These are phyloP conservation scores for Hypoxylon intermedium DNA, from an alignment of 495 filamentous ascomycete species.

Conservation along the genomic window DNA sequence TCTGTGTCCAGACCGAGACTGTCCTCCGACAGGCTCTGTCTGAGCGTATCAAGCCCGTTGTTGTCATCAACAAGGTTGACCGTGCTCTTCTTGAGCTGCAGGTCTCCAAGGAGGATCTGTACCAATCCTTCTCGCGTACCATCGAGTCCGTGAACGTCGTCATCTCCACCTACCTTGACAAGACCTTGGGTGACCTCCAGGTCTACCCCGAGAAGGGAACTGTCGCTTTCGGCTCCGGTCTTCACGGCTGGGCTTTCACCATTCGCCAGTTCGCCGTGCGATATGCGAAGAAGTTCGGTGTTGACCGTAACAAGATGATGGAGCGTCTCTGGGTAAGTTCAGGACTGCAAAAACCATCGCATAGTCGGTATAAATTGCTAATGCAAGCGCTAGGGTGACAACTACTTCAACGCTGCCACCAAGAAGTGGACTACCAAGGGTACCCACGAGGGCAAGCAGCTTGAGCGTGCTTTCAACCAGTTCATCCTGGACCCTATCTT, in stretches of 20 bases:
- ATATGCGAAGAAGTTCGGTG: slow-evolving; percentile 99
- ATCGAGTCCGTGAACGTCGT: slow-evolving; percentile 99
- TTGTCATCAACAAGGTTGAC: slow-evolving; percentile 99
- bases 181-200: slow-evolving; percentile 94
- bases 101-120: slow-evolving; percentile 97
- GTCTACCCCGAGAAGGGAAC: slow-evolving; percentile 97
- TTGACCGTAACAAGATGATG: slow-evolving; percentile 99
- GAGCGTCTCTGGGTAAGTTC: slow-evolving; percentile 93
- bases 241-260: slow-evolving; percentile 99
- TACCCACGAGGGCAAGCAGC: slow-evolving; percentile 79
- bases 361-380: slow-evolving; percentile 11
- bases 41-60: slow-evolving; percentile 99
- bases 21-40: slow-evolving; percentile 98
- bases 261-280: slow-evolving; percentile 95
- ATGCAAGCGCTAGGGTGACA: slow-evolving; percentile 75
- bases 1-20: slow-evolving; percentile 99
- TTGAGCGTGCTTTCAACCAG: slow-evolving; percentile 98
- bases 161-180: slow-evolving; percentile 98
- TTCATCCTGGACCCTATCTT: slow-evolving; percentile 99
- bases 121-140: slow-evolving; percentile 99
- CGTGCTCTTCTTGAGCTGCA: slow-evolving; percentile 98
- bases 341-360: not conserved
- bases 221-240: slow-evolving; percentile 98
- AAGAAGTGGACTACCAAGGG: slow-evolving; percentile 98
- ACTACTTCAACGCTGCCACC: slow-evolving; percentile 99